Percentiles rank a stretch among this genome's conserved stretches.
Conservation (phyloP, 2,329 filamentous ascomycete species). For the Phialocephala subalpina region DNA sequence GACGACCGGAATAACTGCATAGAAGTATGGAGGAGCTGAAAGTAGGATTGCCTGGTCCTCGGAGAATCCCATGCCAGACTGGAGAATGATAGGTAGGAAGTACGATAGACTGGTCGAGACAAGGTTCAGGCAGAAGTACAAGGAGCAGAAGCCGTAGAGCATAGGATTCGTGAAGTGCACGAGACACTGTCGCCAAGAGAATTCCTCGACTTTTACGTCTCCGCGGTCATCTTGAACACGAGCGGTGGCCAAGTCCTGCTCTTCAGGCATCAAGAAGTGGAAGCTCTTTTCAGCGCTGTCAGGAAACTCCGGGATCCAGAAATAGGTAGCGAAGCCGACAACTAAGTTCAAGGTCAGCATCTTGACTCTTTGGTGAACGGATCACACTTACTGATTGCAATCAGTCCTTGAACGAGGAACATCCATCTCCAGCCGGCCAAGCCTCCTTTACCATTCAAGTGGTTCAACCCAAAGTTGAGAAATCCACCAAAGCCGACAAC, state of each 20-base stretch:
- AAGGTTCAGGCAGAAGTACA: slow-evolving; percentile 74
- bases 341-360: slow-evolving; percentile 51
- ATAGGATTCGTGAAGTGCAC: slow-evolving; percentile 60
- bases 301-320: slow-evolving; percentile 71
- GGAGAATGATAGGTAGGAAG: slow-evolving; percentile 81
- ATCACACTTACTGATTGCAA: slow-evolving; percentile 53
- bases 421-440: slow-evolving; percentile 71
- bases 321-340: slow-evolving; percentile 60
- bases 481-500: slow-evolving; percentile 53
- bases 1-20: slow-evolving; percentile 56
- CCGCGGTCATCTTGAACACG: slow-evolving; percentile 66
- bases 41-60: slow-evolving; percentile 61
- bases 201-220: slow-evolving; percentile 57
- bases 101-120: slow-evolving; percentile 80
- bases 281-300: slow-evolving; percentile 63
- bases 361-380: slow-evolving; percentile 1
- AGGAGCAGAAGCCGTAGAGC: slow-evolving; percentile 68
- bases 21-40: slow-evolving; percentile 59
- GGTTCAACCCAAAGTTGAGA: slow-evolving; percentile 71
- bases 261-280: slow-evolving; percentile 59
- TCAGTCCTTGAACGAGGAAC: slow-evolving; percentile 59
- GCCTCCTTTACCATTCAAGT: slow-evolving; percentile 60
- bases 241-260: slow-evolving; percentile 56
- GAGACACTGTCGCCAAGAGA: slow-evolving; percentile 66
- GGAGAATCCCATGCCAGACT: slow-evolving; percentile 61